Base-by-base conservation (phyloP, 768 basidiomycete genomes). In the Lactarius pseudohatsudake region DNA sequence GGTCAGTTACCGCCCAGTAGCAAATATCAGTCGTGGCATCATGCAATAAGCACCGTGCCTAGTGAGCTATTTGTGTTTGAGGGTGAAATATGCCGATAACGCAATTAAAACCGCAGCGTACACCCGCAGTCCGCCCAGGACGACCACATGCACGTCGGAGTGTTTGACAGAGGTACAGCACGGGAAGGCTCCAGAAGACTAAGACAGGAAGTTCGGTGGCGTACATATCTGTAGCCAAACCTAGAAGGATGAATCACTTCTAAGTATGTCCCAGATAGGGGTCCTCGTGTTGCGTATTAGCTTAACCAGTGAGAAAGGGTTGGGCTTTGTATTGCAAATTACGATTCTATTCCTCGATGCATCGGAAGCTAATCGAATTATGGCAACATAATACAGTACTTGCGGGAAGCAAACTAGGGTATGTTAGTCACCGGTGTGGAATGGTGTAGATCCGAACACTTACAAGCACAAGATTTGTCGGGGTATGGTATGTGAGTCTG, bases 381-480 rank as follows among this genome's bases (percentile, higher is more conserved):
- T 36, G 36, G 30, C 22, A 30, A 28, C 40, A 53, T 62, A 59
- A 59, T 67, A 67, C 66, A 67, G 34, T 60, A 64, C 62, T 60
- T 67, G 50, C 18, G 40, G 40, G 45, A 34, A 34, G 22, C 36
- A 62, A 40, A 53, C 22, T 20, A 20, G 2, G 22, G 16, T 9
- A 38, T 22, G 66, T 67, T 34, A 67, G 66, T 38, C 40, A 8
- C 30, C 22, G 15, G n/a, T 43, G 22, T 11, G 16, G 36, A n/a
- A n/a, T 38, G n/a, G 30, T 8, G 11, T 3, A n/a, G 36, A 30
- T 57, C 18, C 36, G 57, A 26, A 50, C 16, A 67, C 66, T 64
- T 36, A 67, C 66, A 47, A 43, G 47, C 50, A 55, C 22, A 40
- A 43, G 45, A 28, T 26, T 50, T 45, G 62, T 36, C 32, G 38